A percentile compares a stretch with the other conserved stretches of the same genome.
Evolutionary conservation across 306 rosid species (phyloP).

Genomic region (Rosa persica): DNA sequence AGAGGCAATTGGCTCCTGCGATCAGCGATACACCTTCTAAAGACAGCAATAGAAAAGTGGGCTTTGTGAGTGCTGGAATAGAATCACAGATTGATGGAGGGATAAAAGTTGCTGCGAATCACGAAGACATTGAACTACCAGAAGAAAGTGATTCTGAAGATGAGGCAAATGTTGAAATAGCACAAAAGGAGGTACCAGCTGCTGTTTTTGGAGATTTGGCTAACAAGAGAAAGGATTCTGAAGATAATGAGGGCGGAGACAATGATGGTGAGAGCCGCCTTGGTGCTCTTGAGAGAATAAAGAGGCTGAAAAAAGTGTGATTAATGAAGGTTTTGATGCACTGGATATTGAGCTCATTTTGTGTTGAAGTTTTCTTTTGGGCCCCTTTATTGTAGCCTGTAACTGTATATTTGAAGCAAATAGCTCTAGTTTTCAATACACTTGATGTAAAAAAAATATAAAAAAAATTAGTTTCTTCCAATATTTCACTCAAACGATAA

Average conservation of each 20-base stretch:
- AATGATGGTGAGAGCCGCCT: constrained; percentile 57
- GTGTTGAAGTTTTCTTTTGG: neutral
- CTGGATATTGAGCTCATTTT: neutral
- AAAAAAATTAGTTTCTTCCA: too few species aligned
- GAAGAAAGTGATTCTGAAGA: constrained; percentile 79
- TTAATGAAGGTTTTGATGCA: constrained; percentile 10
- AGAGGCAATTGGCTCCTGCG: constrained; percentile 77
- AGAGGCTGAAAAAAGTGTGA: constrained; percentile 54
- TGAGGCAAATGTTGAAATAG: constrained; percentile 64
- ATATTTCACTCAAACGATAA: too few species aligned
- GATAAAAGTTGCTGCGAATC: constrained; percentile 40
- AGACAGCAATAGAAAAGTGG: constrained; percentile 56
- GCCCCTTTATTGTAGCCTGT: neutral
- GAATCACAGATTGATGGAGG: constrained; percentile 68
- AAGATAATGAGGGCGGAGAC: constrained; percentile 36
- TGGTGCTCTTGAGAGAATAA: constrained; percentile 92
- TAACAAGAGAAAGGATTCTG: constrained; percentile 62
- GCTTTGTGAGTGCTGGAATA: constrained; percentile 90
- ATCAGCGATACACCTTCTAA: constrained; percentile 30
- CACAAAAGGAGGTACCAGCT: constrained; percentile 83
- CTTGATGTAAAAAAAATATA: neutral
- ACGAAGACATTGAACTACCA: constrained; percentile 79
- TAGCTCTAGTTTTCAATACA: neutral
- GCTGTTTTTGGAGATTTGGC: constrained; percentile 89
- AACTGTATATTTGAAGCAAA: constrained; percentile 13